Base-by-base conservation (phyloP, 257 asterid genomes). In the Cynanchum wilfordii region DNA sequence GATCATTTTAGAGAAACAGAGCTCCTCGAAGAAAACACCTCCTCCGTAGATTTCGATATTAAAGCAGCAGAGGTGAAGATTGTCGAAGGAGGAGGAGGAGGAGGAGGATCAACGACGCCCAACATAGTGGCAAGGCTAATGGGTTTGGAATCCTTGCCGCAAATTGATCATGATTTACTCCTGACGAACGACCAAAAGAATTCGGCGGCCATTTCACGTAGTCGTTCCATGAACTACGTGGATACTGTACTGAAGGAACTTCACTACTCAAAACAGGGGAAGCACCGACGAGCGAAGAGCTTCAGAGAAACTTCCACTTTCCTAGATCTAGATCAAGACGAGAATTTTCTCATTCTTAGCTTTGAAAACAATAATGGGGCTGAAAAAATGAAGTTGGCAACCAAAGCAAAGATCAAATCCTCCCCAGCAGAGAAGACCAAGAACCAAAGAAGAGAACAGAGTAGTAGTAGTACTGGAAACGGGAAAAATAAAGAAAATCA, bases 61-160 rank as follows among this genome's bases (percentile, higher is more conserved):
- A 47, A 47, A 33, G 5, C 38, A 0, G 10, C 25, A 52, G 68
- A 38, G 25, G 38, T 59, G 44, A 25, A 30, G 22, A 29, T 19
- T 0, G 73, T 68, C 0, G n/a, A n/a, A n/a, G n/a, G n/a, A n/a
- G n/a, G n/a, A n/a, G n/a, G n/a, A n/a, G n/a, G n/a, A n/a, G n/a
- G n/a, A n/a, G n/a, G n/a, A n/a, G 77, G 70, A 0, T 47, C 77
- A 11, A 65, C 62, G 10, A 74, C 85, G 2, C 88, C 90, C 0
- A 86, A 87, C 20, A 12, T 87, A 2, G 88, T 89, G 77, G 93
- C 96, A 27, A 74, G 88, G 78, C 81, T 89, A 3, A 89, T 89
- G 96, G 96, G 96, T 20, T 40, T 89, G 22, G 91, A 89, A 2
- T 80, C 91, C 0, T n/a, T 82, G 79, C 90, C 93, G 7, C 62